Evolutionary conservation across 129 eudicot genomes (phyloP).

Genomic region (Deinandra increscens): DNA sequence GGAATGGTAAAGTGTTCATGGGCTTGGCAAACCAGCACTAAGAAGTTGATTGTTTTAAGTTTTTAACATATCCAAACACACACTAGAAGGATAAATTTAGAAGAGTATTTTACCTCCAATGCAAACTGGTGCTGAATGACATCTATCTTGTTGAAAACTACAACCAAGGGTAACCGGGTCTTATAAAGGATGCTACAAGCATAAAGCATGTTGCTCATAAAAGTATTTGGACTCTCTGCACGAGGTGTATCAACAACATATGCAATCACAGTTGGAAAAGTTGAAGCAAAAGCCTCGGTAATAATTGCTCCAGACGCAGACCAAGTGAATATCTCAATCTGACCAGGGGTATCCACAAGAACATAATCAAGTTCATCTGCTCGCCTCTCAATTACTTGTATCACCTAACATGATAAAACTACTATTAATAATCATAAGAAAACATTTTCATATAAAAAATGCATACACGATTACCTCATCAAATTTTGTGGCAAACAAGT

Average conservation of each 20-base stretch:
- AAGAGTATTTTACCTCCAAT: conserved; percentile 52
- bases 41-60: neutral
- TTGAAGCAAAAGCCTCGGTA: conserved; percentile 93
- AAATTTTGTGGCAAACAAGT: conserved; percentile 89
- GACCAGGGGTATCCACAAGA: conserved; percentile 98
- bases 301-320: conserved; percentile 97
- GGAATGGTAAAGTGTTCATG: no score
- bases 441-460: neutral
- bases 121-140: conserved; percentile 93
- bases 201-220: conserved; percentile 98
- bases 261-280: conserved; percentile 81
- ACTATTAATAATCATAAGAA: neutral
- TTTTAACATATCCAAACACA: conserved; percentile 10
- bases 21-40: no score
- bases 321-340: conserved; percentile 98
- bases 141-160: conserved; percentile 91
- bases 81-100: neutral
- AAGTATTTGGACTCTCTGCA: conserved; percentile 72
- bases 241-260: conserved; percentile 98
- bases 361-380: conserved; percentile 96
- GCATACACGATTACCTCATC: conserved; percentile 61
- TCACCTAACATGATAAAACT: conserved; percentile 46
- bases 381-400: conserved; percentile 70
- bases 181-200: conserved; percentile 98
- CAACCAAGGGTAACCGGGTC: conserved; percentile 74